These are phyloP conservation scores for Abrus pulchellus DNA, from an alignment of 306 rosid genomes.

Conservation along the genomic window DNA sequence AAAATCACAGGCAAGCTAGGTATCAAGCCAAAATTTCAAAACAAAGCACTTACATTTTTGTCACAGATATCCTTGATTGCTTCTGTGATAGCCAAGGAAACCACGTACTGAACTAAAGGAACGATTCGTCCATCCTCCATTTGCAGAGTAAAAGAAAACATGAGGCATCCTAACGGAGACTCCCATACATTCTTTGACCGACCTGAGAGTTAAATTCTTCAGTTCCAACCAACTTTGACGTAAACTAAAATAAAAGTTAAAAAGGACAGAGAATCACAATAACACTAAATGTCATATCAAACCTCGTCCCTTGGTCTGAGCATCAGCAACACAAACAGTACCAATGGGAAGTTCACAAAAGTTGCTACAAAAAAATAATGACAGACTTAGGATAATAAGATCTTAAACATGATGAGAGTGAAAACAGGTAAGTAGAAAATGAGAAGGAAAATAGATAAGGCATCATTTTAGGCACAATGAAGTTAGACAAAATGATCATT, in stretches of 20 bases:
- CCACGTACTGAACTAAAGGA: conserved; percentile 88
- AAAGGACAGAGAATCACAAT: conserved; percentile 27
- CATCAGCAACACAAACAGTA: conserved; percentile 84
- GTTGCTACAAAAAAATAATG: conserved; percentile 67
- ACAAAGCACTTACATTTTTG: conserved; percentile 63
- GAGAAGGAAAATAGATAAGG: background rate
- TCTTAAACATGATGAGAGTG: background rate
- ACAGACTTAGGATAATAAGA: conserved; percentile 25
- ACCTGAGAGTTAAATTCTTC: conserved; percentile 58
- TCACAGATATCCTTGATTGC: conserved; percentile 86
- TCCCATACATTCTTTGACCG: conserved; percentile 95
- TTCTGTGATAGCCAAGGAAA: conserved; percentile 87
- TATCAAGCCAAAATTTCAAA: conserved; percentile 31
- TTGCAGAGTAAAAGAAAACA: conserved; percentile 87
- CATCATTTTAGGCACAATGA: conserved; percentile 9
- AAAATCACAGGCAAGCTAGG: conserved; percentile 25
- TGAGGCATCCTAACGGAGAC: conserved; percentile 86
- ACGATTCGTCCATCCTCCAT: conserved; percentile 87
- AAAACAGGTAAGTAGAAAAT: conserved; percentile 9
- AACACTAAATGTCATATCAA: conserved; percentile 44
- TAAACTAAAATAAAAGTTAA: conserved; percentile 22
- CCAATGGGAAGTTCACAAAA: conserved; percentile 86
- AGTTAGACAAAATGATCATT: conserved; percentile 5
- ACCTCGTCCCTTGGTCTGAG: conserved; percentile 95
- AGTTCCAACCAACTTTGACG: conserved; percentile 26